These are phyloP conservation scores for Aspergillus costaricaensis DNA, from an alignment of 2,329 filamentous ascomycete genomes.

Conservation along the genomic window DNA sequence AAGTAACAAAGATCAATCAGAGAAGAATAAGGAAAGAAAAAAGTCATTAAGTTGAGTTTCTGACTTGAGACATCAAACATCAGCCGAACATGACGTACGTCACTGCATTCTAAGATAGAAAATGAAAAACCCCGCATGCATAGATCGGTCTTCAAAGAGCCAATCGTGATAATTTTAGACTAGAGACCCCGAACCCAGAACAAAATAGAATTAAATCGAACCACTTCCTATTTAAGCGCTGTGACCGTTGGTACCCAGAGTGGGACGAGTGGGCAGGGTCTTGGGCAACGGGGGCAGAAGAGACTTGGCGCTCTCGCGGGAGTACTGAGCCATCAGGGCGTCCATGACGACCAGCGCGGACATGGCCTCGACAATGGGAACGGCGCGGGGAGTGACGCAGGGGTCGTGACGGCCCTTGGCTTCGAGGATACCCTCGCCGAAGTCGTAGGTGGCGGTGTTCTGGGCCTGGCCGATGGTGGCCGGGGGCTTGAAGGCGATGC, in stretches of 20 bases:
- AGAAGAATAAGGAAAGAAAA: no score
- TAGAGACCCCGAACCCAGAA: no score
- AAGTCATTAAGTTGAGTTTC: neutral
- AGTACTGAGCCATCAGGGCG: constrained; percentile 79
- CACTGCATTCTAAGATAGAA: neutral
- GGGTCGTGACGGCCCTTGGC: constrained; percentile 95
- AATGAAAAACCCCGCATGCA: neutral
- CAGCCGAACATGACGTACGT: neutral
- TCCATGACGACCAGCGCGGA: constrained; percentile 85
- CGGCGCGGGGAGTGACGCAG: constrained; percentile 83
- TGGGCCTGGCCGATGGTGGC: constrained; percentile 92
- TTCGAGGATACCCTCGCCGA: constrained; percentile 73
- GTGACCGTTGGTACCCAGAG: constrained; percentile 10
- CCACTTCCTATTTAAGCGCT: neutral
- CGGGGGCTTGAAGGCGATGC: constrained; percentile 90
- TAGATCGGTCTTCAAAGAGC: neutral
- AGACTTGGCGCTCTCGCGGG: constrained; percentile 53
- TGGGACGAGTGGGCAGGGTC: constrained; percentile 39
- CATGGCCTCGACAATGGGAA: constrained; percentile 78
- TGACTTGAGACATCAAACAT: neutral
- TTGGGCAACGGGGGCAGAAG: constrained; percentile 47
- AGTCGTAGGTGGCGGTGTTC: constrained; percentile 77
- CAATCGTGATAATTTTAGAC: no score
- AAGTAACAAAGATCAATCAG: neutral
- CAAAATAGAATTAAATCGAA: neutral